phyloP scores from a whole-genome alignment of 2,329 filamentous ascomycete genomes.

The Phialophora macrospora region DNA sequence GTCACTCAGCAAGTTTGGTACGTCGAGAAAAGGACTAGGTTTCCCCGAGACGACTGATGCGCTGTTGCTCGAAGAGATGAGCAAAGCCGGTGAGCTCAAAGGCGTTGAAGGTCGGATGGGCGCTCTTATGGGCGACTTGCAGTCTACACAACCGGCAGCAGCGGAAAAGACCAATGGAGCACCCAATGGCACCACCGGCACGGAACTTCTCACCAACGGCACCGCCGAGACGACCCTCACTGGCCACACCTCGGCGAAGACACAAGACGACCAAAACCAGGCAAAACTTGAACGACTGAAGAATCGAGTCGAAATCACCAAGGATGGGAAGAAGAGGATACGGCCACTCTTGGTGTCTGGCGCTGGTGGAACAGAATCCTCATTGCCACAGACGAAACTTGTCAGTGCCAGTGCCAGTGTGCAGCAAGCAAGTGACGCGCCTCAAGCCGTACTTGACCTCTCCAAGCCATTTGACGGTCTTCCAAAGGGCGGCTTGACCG shows the following conservation, averaged over 20 bases:
- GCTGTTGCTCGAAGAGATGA: slow-evolving; percentile 83
- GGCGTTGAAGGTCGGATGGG: slow-evolving; percentile 96
- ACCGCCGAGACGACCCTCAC: slow-evolving; percentile 34
- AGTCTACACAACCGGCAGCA: slow-evolving; percentile 54
- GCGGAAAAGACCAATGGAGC: slow-evolving; percentile 9
- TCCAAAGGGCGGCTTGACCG: slow-evolving; percentile 83
- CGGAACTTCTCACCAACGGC: slow-evolving; percentile 46
- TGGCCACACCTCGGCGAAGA: slow-evolving; percentile 38
- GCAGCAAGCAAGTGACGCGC: slow-evolving; percentile 51
- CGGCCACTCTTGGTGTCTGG: slow-evolving; percentile 89
- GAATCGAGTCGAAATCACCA: slow-evolving; percentile 89
- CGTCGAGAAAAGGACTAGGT: slow-evolving; percentile 82
- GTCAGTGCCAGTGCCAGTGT: slow-evolving; percentile 72
- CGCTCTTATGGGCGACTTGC: slow-evolving; percentile 90
- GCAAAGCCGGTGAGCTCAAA: slow-evolving; percentile 86
- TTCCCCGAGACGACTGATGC: slow-evolving; percentile 93
- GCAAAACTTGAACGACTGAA: slow-evolving; percentile 74
- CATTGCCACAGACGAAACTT: slow-evolving; percentile 84
- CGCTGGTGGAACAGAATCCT: slow-evolving; percentile 83
- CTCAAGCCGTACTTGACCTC: slow-evolving; percentile 83
- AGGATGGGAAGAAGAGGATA: slow-evolving; percentile 96
- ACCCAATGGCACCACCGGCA: slow-evolving; percentile 54
- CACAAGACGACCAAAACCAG: slow-evolving; percentile 59
- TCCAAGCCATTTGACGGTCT: slow-evolving; percentile 93
- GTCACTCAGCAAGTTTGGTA: slow-evolving; percentile 89